Base-by-base conservation (phyloP, 495 filamentous ascomycete species). In the Penicillium tannophilum region DNA sequence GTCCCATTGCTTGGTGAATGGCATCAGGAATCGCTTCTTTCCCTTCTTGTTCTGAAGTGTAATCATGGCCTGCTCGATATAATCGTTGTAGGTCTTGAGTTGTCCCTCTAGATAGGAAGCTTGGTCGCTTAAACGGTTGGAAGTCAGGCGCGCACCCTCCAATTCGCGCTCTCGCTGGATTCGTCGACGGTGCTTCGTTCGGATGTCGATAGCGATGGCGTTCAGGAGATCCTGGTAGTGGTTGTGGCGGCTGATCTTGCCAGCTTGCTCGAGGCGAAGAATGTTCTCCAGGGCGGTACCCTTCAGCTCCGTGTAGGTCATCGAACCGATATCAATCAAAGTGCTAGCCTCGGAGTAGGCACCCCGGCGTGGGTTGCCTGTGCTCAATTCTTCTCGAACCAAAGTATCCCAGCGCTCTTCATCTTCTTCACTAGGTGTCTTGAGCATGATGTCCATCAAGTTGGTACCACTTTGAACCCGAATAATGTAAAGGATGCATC, bases 21-120 rank as follows among this genome's bases (percentile, higher is more conserved):
- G 94, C 72, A 99, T 84, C 53, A 97, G 84, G 82, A 97, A 95
- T 50, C 90, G 83, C 67, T 94, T 95, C 76, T 96, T 96, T 56
- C 91, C 93, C 73, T 97, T 96, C 76, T 96, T 97, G 72, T 89
- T 94, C 74, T 98, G 95, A 50, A 99, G 84, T n/a, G 95, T 98
- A 53, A 93, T 82, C 92, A 99, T 96, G 19, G 94, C 92, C 71
- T 97, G 93, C 79, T 99, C 94, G 65, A 99, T 96, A 70, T 97
- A 98, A 74, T 98, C 92, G 69, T 99, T 97, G 79, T 97, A 99
- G 60, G 87, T 92, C 79, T 96, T 95, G 43, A 97, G 84, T 74
- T 98, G 95, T 60, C 90, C 87, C 64, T 99, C 95, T 2, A 99
- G 82, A 76, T 92, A 98, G 49, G 83, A 81, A 24, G 94, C 92